These are phyloP conservation scores for Orbilia brochopaga DNA, from an alignment of 2,329 filamentous ascomycete species.

Conservation along the genomic window DNA sequence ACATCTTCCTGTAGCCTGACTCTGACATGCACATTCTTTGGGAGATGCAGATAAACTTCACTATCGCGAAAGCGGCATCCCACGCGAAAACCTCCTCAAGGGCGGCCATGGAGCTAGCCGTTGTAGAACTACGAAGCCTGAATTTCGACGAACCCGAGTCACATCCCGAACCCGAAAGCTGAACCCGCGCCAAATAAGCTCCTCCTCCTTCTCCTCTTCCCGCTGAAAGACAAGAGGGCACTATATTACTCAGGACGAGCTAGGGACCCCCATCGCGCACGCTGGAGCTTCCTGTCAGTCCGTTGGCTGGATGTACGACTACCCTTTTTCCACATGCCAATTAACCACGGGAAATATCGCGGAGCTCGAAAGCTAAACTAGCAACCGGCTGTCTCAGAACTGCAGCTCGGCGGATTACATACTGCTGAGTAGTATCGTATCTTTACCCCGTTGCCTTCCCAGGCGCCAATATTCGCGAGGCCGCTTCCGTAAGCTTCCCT, in stretches of 20 bases:
- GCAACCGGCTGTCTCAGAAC: slow-evolving; percentile 10
- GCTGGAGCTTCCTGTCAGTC: slow-evolving; percentile 34
- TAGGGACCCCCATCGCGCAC: slow-evolving; percentile 28
- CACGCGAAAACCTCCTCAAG: slow-evolving; percentile 23
- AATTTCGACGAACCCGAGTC: too few relatives aligned
- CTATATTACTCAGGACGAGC: slow-evolving; percentile 12
- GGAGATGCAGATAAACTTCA: slow-evolving; percentile 32
- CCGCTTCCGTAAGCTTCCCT: slow-evolving; percentile 2
- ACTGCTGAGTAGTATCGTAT: not conserved
- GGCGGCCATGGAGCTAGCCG: slow-evolving; percentile 6
- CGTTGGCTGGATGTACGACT: slow-evolving; percentile 27
- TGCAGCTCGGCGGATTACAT: not conserved
- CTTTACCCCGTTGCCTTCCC: not conserved
- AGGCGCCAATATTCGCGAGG: not conserved
- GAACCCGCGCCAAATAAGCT: not conserved
- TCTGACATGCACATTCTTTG: slow-evolving; percentile 47
- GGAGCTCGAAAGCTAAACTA: slow-evolving; percentile 35
- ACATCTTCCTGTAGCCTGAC: slow-evolving; percentile 38
- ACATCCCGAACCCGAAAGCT: not conserved
- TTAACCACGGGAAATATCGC: slow-evolving; percentile 48
- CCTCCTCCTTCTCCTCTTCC: too few relatives aligned
- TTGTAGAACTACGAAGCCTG: not conserved
- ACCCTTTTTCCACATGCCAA: slow-evolving; percentile 33
- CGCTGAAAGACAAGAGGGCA: too few relatives aligned
- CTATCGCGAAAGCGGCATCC: slow-evolving; percentile 39